Evolutionary conservation across 805 yeast genomes (phyloP).

Genomic region (Starmerella floricola): DNA sequence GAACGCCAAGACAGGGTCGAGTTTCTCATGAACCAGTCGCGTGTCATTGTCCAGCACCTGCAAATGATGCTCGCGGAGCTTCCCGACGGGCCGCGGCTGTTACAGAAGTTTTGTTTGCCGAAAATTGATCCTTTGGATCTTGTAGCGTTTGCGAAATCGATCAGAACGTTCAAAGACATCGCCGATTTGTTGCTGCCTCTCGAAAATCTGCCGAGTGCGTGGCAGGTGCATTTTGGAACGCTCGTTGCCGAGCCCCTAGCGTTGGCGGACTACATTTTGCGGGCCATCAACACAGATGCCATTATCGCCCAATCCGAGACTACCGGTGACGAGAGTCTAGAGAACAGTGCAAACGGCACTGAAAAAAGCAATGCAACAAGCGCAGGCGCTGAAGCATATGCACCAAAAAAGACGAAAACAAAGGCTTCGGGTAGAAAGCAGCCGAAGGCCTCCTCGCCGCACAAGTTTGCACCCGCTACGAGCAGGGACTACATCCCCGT

Average conservation of each 20-base stretch:
- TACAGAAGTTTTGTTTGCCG: slow-evolving; percentile 31
- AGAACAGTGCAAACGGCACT: no score
- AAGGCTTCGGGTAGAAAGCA: background rate
- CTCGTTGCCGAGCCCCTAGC: slow-evolving; percentile 21
- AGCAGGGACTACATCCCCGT: slow-evolving; percentile 18
- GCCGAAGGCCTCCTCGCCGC: slow-evolving; percentile 2
- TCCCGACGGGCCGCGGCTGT: slow-evolving; percentile 32
- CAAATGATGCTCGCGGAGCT: slow-evolving; percentile 47
- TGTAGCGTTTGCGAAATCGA: slow-evolving; percentile 34
- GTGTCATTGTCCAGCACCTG: slow-evolving; percentile 41
- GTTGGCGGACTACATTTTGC: slow-evolving; percentile 35
- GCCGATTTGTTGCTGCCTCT: background rate
- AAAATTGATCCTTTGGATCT: slow-evolving; percentile 37
- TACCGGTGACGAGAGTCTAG: slow-evolving; percentile 26
- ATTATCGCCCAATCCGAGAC: slow-evolving; percentile 6
- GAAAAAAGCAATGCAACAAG: no score
- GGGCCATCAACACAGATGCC: slow-evolving; percentile 33
- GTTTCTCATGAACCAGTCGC: slow-evolving; percentile 33
- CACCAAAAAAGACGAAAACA: no score
- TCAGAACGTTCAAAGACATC: slow-evolving; percentile 31
- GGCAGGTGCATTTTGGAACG: background rate
- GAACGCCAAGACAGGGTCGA: slow-evolving; percentile 44
- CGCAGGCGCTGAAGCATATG: no score
- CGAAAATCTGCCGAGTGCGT: background rate
- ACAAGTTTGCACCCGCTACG: slow-evolving; percentile 5